Evolutionary conservation across 352 stramenopile species (phyloP), one percentile per base, ranked within the genome.

Genomic region (Phytophthora agathidicida): DNA sequence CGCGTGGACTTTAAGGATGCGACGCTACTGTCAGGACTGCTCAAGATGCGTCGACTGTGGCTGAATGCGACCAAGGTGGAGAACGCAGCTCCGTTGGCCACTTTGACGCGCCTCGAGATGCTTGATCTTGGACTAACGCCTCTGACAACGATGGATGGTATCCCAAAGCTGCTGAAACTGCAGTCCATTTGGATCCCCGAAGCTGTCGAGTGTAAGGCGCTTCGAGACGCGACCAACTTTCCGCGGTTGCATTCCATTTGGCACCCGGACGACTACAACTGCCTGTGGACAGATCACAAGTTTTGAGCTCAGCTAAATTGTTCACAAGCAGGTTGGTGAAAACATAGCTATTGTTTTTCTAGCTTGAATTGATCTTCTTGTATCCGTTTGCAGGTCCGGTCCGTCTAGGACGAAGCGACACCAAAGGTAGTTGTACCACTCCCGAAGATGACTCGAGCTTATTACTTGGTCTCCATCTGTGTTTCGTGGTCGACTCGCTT

Each of bases 201-300:
- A 49, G 55, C 66, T 5, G 63, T 68, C 0, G 59, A 82, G 33
- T 89, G 79, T 56, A 48, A 56, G 1, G 36, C 58, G 16, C 68
- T 89, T 28, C 79, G 81, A 33, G 59, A 75, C 37, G 11, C 60
- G n/a, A 59, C 20, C 23, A 67, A 63, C 35, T 88, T 86, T 60
- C 76, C 74, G 14, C 43, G 55, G 20, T 66, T 89, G 13, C 66
- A 68, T 16, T 49, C 69, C 14, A 78, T 89, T 50, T 89, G 79
- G 79, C 79, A 89, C 33, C 65, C 76, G 13, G 70, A 89, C 28
- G 70, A 76, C 39, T 86, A 82, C 72, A 89, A 84, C 49, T 89
- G 76, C 31, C 68, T 89, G 5, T 86, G 74, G 76, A 87, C 65
- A 38, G 69, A 75, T 54, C 77, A 88, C 60, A 68, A 68, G 17